These are phyloP conservation scores for Grosmannia clavigera DNA, from an alignment of 2,329 filamentous ascomycete species.

Conservation along the genomic window DNA sequence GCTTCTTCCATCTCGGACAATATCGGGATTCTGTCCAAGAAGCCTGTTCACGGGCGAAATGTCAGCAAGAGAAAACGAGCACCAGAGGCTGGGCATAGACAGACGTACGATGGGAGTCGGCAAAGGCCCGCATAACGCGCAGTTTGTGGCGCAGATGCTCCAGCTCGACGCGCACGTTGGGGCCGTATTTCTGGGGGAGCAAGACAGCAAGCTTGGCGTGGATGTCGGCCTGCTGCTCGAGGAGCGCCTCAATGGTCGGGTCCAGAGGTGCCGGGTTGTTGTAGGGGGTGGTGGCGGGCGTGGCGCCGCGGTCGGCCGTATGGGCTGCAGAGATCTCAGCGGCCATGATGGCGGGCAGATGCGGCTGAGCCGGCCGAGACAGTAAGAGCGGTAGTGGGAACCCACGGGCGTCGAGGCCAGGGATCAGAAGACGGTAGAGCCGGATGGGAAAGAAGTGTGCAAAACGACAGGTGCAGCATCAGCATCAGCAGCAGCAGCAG, in stretches of 20 bases:
- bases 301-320: slow-evolving; percentile 5
- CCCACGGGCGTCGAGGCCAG: neutral
- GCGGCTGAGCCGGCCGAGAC: neutral
- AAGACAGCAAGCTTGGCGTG: slow-evolving; percentile 36
- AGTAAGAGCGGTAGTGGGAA: neutral
- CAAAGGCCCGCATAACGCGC: slow-evolving; percentile 34
- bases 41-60: slow-evolving; percentile 14
- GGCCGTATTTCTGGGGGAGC: slow-evolving; percentile 33
- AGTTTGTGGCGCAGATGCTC: slow-evolving; percentile 45
- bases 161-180: slow-evolving; percentile 36
- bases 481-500: neutral
- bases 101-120: slow-evolving; percentile 35
- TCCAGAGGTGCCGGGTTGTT: slow-evolving; percentile 24
- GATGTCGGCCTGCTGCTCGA: slow-evolving; percentile 41
- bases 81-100: no score
- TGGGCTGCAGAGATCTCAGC: neutral
- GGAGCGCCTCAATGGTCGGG: slow-evolving; percentile 30
- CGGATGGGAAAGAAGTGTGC: neutral
- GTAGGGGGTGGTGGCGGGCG: slow-evolving; percentile 16
- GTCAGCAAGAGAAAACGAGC: neutral
- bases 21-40: slow-evolving; percentile 27
- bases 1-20: slow-evolving; percentile 46
- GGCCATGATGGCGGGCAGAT: neutral
- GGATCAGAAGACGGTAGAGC: neutral
- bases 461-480: neutral